Conservation (phyloP, 1,284 basidiomycete genomes). For the Apiotrichum sp. region DNA sequence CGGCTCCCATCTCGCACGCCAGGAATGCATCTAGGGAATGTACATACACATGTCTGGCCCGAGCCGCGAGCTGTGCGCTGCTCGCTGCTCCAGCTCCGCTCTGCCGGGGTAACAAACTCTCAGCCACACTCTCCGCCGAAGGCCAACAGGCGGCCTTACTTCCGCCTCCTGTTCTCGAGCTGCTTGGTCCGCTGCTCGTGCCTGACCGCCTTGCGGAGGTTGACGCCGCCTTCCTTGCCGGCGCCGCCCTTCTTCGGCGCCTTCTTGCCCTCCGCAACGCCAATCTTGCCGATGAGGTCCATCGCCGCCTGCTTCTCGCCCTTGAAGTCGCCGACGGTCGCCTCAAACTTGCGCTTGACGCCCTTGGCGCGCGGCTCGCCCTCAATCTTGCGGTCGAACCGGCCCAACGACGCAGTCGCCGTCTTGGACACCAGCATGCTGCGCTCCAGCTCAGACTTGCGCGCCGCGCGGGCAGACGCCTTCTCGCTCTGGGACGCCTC, state of each 20-base stretch:
- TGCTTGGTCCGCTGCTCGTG: conserved; percentile 44
- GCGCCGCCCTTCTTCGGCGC: conserved; percentile 51
- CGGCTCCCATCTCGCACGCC: not conserved
- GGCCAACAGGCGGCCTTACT: not conserved
- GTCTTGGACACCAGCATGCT: conserved; percentile 71
- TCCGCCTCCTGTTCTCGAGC: conserved; percentile 9
- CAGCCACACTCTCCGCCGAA: not conserved
- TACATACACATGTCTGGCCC: conserved; percentile 6
- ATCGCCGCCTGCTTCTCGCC: conserved; percentile 69
- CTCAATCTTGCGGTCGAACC: conserved; percentile 79
- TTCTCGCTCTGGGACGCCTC: conserved; percentile 21
- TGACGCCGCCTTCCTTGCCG: conserved; percentile 52
- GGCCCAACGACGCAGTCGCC: conserved; percentile 88
- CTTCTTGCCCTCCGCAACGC: conserved; percentile 54
- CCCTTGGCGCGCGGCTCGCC: conserved; percentile 85
- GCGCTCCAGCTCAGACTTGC: conserved; percentile 69
- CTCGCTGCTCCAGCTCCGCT: not conserved
- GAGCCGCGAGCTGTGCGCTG: not conserved
- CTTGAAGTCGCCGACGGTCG: conserved; percentile 42
- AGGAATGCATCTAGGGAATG: conserved; percentile 6
- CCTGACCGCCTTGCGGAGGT: conserved; percentile 76
- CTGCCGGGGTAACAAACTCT: not conserved
- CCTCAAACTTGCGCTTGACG: conserved; percentile 80
- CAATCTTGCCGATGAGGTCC: conserved; percentile 68
- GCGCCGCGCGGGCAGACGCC: conserved; percentile 49